These are phyloP conservation scores for Juglanconis sp. DNA, from an alignment of 2,329 filamentous ascomycete genomes.

Conservation along the genomic window DNA sequence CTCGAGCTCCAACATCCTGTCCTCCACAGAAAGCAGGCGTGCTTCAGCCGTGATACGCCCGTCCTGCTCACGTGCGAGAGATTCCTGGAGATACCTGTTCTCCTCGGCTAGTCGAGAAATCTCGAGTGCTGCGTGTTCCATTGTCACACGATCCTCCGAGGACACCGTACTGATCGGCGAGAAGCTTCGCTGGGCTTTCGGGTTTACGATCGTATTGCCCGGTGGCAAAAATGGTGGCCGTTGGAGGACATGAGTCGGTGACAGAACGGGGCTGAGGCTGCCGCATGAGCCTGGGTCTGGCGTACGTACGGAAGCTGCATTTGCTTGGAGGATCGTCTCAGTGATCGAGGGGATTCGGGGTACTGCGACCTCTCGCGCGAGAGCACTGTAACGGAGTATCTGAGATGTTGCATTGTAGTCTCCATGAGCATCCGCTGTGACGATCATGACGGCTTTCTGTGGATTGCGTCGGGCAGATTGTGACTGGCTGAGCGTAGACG, in stretches of 20 bases:
- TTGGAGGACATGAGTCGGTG: constrained; percentile 30
- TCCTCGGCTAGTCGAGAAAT: constrained; percentile 76
- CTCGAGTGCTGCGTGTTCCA: constrained; percentile 78
- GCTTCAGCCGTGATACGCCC: constrained; percentile 69
- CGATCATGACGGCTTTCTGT: constrained; percentile 92
- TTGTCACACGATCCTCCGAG: constrained; percentile 61
- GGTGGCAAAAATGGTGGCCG: constrained; percentile 39
- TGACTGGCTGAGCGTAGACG: constrained; percentile 37
- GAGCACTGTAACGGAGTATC: constrained; percentile 88
- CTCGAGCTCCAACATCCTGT: constrained; percentile 66
- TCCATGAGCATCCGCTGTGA: constrained; percentile 86
- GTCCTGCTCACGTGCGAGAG: constrained; percentile 68
- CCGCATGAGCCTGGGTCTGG: constrained; percentile 15
- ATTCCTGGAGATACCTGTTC: constrained; percentile 69
- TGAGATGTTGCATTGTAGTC: constrained; percentile 97
- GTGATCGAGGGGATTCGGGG: constrained; percentile 82
- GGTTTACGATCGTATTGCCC: constrained; percentile 25
- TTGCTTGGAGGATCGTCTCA: constrained; percentile 58
- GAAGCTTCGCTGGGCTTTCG: constrained; percentile 33
- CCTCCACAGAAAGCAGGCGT: constrained; percentile 67
- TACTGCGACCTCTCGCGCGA: constrained; percentile 89
- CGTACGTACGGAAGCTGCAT: constrained; percentile 30
- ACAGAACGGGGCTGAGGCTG: constrained; percentile 27
- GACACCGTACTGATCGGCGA: constrained; percentile 37
- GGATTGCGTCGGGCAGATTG: constrained; percentile 57